Conservation (phyloP, 1,284 basidiomycete species). For the Apiotrichum domesticum region DNA sequence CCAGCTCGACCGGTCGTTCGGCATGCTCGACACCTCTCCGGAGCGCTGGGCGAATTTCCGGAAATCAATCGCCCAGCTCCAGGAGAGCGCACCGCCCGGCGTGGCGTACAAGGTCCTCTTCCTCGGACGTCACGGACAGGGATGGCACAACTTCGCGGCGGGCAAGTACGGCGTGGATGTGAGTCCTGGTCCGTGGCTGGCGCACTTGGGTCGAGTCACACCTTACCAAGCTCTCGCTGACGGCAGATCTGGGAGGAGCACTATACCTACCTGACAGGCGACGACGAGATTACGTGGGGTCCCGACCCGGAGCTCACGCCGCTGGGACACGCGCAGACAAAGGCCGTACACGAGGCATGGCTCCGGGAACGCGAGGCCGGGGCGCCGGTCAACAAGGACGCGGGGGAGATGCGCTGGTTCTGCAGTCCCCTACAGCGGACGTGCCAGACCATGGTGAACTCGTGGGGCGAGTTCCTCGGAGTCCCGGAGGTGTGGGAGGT, state of each 20-base stretch:
- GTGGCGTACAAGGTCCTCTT: slow-evolving; percentile 46
- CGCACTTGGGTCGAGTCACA: too few species aligned
- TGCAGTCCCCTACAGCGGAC: slow-evolving; percentile 69
- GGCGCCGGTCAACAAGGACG: slow-evolving; percentile 54
- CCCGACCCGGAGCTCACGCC: slow-evolving; percentile 71
- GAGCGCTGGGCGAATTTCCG: slow-evolving; percentile 42
- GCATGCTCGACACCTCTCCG: slow-evolving; percentile 33
- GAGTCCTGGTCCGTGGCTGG: slow-evolving; percentile 15
- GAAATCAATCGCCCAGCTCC: slow-evolving; percentile 25
- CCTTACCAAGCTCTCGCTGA: neutral
- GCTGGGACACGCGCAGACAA: slow-evolving; percentile 61
- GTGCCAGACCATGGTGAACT: slow-evolving; percentile 60
- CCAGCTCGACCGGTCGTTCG: slow-evolving; percentile 37
- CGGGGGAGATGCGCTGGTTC: slow-evolving; percentile 53
- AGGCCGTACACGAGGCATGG: slow-evolving; percentile 56
- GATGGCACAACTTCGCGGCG: slow-evolving; percentile 54
- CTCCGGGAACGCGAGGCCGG: slow-evolving; percentile 52
- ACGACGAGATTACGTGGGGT: slow-evolving; percentile 70
- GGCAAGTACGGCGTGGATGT: slow-evolving; percentile 62
- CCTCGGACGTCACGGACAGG: slow-evolving; percentile 45
- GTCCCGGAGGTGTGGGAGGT: slow-evolving; percentile 42
- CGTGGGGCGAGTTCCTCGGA: slow-evolving; percentile 53
- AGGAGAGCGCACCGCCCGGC: slow-evolving; percentile 27
- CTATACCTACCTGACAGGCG: slow-evolving; percentile 64
- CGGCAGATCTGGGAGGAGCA: slow-evolving; percentile 49